phyloP scores from a whole-genome alignment of 2,329 filamentous ascomycete species.

The Colletotrichum ledebouriae region DNA sequence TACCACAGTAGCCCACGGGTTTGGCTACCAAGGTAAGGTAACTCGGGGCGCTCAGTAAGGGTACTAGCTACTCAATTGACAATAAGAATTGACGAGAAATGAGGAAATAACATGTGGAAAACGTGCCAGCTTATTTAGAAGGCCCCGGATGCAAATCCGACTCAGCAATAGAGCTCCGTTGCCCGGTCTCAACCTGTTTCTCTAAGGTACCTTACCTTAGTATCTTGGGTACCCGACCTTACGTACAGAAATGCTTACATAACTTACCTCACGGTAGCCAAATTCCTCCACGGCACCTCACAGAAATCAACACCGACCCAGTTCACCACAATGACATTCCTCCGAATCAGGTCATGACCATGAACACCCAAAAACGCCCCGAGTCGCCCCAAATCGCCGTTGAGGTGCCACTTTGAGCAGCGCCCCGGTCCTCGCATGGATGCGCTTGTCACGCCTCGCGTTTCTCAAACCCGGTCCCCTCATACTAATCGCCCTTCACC shows the following conservation, averaged over 20 bases:
- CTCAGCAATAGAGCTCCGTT: neutral
- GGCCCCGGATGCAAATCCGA: neutral
- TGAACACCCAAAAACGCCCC: neutral
- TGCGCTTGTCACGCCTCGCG: constrained; percentile 1
- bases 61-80: too few species aligned
- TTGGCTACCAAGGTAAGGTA: neutral
- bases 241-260: constrained; percentile 24
- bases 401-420: constrained; percentile 3
- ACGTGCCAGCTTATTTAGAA: neutral
- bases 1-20: neutral
- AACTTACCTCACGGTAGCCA: constrained; percentile 18
- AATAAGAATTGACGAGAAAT: neutral
- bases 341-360: neutral
- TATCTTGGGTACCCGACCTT: neutral
- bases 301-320: neutral
- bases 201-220: neutral
- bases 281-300: neutral
- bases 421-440: constrained; percentile 22
- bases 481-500: constrained; percentile 36
- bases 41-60: too few species aligned
- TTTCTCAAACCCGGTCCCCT: neutral
- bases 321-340: constrained; percentile 4
- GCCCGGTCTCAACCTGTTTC: constrained; percentile 16
- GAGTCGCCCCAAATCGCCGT: constrained; percentile 20
- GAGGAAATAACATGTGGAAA: neutral